A percentile compares a stretch with the other conserved stretches of the same genome.
These are phyloP conservation scores for Serendipita sp. DNA, from an alignment of 768 basidiomycete species.

Conservation along the genomic window DNA sequence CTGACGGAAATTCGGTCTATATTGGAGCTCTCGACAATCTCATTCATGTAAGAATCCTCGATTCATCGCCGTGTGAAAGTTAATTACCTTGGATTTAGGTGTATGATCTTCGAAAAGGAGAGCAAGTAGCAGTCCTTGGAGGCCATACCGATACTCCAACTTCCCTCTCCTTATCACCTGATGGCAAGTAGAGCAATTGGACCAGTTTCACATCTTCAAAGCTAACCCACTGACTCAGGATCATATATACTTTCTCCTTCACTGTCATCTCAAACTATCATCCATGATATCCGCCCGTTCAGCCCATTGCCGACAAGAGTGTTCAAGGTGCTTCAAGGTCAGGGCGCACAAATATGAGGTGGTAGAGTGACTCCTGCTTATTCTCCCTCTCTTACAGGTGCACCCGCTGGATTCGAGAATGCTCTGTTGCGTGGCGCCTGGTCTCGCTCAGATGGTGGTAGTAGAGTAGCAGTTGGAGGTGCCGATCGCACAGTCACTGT, in stretches of 20 bases:
- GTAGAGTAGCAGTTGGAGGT: constrained; percentile 72
- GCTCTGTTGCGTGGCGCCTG: constrained; percentile 71
- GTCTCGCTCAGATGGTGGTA: constrained; percentile 73
- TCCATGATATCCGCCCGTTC: constrained; percentile 91
- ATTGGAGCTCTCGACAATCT: constrained; percentile 92
- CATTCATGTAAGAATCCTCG: constrained; percentile 53
- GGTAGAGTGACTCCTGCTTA: neutral
- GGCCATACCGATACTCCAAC: constrained; percentile 91
- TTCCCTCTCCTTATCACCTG: constrained; percentile 82
- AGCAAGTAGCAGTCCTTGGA: constrained; percentile 59
- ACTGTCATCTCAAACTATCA: constrained; percentile 72
- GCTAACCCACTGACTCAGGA: neutral
- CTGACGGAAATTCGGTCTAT: constrained; percentile 77
- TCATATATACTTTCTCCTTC: constrained; percentile 51
- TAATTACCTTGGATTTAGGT: constrained; percentile 31
- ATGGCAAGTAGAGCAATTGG: constrained; percentile 48
- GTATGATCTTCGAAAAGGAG: constrained; percentile 76
- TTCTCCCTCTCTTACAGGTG: constrained; percentile 31
- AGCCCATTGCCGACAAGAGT: constrained; percentile 67
- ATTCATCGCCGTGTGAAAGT: neutral
- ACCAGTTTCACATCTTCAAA: neutral
- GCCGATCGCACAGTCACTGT: constrained; percentile 77
- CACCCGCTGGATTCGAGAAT: constrained; percentile 89
- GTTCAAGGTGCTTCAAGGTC: constrained; percentile 44
- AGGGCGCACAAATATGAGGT: no score